Base-by-base conservation (phyloP, 2,329 filamentous ascomycete species). In the Pyricularia sp. region DNA sequence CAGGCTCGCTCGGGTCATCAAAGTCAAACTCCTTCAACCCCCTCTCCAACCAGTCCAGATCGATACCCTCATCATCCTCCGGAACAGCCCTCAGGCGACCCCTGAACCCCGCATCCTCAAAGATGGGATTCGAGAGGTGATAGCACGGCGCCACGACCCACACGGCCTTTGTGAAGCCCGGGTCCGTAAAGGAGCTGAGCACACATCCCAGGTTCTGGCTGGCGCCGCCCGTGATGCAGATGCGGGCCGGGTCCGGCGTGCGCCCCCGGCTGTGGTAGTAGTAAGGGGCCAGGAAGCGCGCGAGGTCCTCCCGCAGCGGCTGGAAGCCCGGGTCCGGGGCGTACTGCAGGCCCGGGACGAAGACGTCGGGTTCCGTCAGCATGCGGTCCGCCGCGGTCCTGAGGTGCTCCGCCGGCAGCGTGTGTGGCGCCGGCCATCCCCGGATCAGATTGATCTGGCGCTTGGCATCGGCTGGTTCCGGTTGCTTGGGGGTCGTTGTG, bases 81-180 rank as follows among this genome's bases (percentile, higher is more conserved):
- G 90, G 89, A 14, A 94, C 85, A 1, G 88, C 90, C 66, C 84
- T 84, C 75, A 96, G 75, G 50, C 88, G 86, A 3, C 85, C 85
- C 4, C 82, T 81, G 72, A 97, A 93, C 0, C 92, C 91, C 5
- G 89, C 84, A 78, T 97, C 94, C 69, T 91, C 88, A 74, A 97
- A 93, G 69, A 97, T 92, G n/a, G 89, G 85, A 74, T 91, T 93
- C 0, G 89, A 91, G n/a, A 97, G 82, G 78, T 92, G 91, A 76
- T 97, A 97, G 65, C 90, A 90, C 4, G 94, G 94, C 25, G 90
- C 88, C 1, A 93, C 88, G 78, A 94, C 86, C 91, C 92, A 97
- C 11, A 97, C 83, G 72, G 87, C 87, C 64, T 85, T 82, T 0
- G 94, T 97, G 74, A 89, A 90, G 2, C 82, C 78, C 0, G 92